phyloP scores from a whole-genome alignment of 352 stramenopile genomes.

The Sclerospora graminicola region DNA sequence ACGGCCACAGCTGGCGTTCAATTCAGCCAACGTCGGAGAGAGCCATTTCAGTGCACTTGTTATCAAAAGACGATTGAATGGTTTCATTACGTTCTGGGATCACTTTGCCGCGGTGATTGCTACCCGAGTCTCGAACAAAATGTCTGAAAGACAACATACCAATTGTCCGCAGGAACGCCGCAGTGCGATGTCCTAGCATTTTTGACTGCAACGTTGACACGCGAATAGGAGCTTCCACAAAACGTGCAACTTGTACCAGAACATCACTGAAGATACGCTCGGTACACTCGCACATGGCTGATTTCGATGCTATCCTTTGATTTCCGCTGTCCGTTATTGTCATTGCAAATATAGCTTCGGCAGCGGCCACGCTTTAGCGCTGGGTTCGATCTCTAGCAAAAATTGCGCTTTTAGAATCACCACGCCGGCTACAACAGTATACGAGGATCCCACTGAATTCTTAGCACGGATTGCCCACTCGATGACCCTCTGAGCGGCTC shows the following conservation, averaged over 20 bases:
- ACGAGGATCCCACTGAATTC: constrained; percentile 81
- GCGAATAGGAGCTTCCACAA: constrained; percentile 67
- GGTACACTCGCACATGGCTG: constrained; percentile 57
- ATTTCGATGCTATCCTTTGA: constrained; percentile 31
- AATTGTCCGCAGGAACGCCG: constrained; percentile 68
- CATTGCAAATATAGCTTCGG: constrained; percentile 50
- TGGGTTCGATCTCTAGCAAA: constrained; percentile 72
- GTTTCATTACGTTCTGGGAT: constrained; percentile 34
- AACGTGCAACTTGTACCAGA: constrained; percentile 73
- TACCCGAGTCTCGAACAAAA: constrained; percentile 53
- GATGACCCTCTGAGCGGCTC: constrained; percentile 75
- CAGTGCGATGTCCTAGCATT: constrained; percentile 63
- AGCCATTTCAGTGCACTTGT: constrained; percentile 69
- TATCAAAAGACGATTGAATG: constrained; percentile 66
- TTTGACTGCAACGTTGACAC: constrained; percentile 61
- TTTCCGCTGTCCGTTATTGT: constrained; percentile 29
- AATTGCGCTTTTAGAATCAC: constrained; percentile 83
- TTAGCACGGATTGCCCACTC: constrained; percentile 85
- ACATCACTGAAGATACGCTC: constrained; percentile 81
- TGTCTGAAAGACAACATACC: constrained; percentile 67
- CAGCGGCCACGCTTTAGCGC: constrained; percentile 55
- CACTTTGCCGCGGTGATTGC: constrained; percentile 22
- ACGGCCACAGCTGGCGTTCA: constrained; percentile 18
- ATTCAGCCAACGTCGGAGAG: constrained; percentile 31
- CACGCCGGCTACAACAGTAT: constrained; percentile 62